A percentile compares a stretch with the other conserved stretches of the same genome.
Conservation (phyloP, 495 filamentous ascomycete genomes). For the Cladorrhinum samala region DNA sequence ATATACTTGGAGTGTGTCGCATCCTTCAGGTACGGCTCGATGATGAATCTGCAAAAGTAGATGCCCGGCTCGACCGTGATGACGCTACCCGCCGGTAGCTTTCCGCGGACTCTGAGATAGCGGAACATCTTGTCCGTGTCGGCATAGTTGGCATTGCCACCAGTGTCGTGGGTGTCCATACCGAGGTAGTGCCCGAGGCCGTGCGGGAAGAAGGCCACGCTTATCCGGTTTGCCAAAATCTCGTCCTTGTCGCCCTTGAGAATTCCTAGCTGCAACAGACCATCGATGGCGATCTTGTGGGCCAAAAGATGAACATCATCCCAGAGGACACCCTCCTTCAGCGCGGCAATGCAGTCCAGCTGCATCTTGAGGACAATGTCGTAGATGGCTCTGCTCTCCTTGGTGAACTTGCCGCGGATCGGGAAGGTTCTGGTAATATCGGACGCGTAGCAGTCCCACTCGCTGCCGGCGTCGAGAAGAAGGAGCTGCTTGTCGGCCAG, state of each 20-base stretch:
- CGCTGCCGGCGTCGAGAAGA: constrained; percentile 77
- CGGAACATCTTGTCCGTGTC: constrained; percentile 80
- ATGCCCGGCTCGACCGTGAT: constrained; percentile 91
- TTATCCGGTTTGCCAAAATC: constrained; percentile 66
- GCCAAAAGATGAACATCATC: constrained; percentile 75
- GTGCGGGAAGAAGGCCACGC: constrained; percentile 86
- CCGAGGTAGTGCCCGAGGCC: constrained; percentile 88
- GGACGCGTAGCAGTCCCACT: constrained; percentile 73
- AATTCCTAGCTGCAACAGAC: constrained; percentile 69
- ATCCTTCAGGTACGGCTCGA: constrained; percentile 72
- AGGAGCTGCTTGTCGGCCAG: constrained; percentile 64
- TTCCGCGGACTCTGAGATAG: constrained; percentile 77
- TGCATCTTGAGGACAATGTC: constrained; percentile 87
- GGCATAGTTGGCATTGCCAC: constrained; percentile 77
- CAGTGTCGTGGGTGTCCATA: constrained; percentile 92
- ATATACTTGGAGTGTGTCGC: constrained; percentile 66
- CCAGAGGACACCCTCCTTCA: constrained; percentile 76
- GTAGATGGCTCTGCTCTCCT: constrained; percentile 72
- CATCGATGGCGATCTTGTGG: constrained; percentile 75
- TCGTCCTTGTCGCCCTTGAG: constrained; percentile 62
- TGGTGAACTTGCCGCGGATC: constrained; percentile 65
- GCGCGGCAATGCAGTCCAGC: constrained; percentile 59
- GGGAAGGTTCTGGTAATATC: constrained; percentile 92
- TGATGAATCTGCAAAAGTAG: constrained; percentile 92
- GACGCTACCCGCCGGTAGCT: constrained; percentile 66